phyloP scores from a whole-genome alignment of 1,284 basidiomycete genomes.

The Moesziomyces parantarcticus region DNA sequence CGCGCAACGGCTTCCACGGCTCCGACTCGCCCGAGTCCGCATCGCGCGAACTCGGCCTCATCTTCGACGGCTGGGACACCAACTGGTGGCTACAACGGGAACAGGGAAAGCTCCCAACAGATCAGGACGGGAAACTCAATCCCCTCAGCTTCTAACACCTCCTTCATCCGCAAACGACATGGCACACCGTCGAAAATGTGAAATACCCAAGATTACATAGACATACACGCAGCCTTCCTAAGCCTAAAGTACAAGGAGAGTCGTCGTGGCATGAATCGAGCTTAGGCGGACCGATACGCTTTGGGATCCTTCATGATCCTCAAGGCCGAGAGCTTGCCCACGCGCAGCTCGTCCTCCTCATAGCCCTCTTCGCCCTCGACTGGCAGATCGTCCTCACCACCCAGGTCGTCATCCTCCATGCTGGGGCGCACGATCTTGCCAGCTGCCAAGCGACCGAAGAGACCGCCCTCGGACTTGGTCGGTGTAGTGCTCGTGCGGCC shows the following conservation, averaged over 20 bases:
- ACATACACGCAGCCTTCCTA: neutral
- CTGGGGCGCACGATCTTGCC: slow-evolving; percentile 55
- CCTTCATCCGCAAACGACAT: neutral
- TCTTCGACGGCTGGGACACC: slow-evolving; percentile 58
- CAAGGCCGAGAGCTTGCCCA: slow-evolving; percentile 49
- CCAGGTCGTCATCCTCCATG: slow-evolving; percentile 69
- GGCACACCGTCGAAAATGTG: neutral
- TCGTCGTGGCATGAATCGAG: neutral
- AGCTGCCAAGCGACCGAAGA: slow-evolving; percentile 22
- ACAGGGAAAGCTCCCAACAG: slow-evolving; percentile 16
- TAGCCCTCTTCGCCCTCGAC: slow-evolving; percentile 44
- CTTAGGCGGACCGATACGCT: slow-evolving; percentile 52
- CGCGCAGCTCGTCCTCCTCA: slow-evolving; percentile 45
- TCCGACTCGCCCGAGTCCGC: slow-evolving; percentile 41
- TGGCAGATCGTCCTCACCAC: slow-evolving; percentile 39
- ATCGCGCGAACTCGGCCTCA: slow-evolving; percentile 38
- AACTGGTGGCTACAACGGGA: slow-evolving; percentile 52
- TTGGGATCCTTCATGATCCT: slow-evolving; percentile 60
- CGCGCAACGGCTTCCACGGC: slow-evolving; percentile 65
- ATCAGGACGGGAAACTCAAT: slow-evolving; percentile 16
- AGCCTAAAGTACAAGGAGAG: neutral
- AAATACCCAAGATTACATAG: slow-evolving; percentile 11
- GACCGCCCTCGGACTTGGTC: slow-evolving; percentile 14
- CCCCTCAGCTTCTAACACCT: slow-evolving; percentile 21
- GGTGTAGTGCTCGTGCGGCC: slow-evolving; percentile 39